Evolutionary conservation across 441 rosid species (phyloP), one percentile per base, ranked within the genome.

Genomic region (Iberis amara): DNA sequence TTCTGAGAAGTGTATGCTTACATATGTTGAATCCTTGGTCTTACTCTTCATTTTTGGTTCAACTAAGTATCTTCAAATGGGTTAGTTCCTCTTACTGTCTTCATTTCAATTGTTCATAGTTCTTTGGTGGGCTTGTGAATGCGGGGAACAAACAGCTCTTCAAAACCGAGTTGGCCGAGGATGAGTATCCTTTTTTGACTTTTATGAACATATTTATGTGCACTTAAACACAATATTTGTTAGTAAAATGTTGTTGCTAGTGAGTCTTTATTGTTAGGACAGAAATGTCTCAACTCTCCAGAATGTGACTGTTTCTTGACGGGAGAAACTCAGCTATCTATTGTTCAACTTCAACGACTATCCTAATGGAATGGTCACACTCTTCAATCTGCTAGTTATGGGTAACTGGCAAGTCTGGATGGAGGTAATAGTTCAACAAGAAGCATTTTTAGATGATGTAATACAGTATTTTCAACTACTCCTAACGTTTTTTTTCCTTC

Each of bases 351-450:
- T 92, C 69, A 92, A 92, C 55, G 99, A 92, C 73, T 92, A 84
- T 69, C 97, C 99, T 54, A 92, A 81, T 68, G 99, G 99, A 55
- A 92, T 92, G 97, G 85, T 92, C 68, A 86, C 97, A 4, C 96
- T 92, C 44, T 92, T 92, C 70, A 89, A 85, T 73, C 67, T 89
- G 82, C 73, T 92, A 59, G 97, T 92, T 14, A 36, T 89, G 99
- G 81, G 81, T 32, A 86, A 86, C 54, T 89, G 99, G 99, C 99
- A 92, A 68, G 67, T 39, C 2, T 92, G 97, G 97, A 86, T 92
- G 90, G 78, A 92, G 97, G 99, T 89, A 23, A 33, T 53, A 18
- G 21, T 18, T 18, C 21, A 18, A 18, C 21, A 18, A 18, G 21
- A 18, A 18, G 21, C 21, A 18, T 18, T 18, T 18, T 18, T 18